Percentiles rank a stretch among this genome's conserved stretches.
These are phyloP conservation scores for Boletus vermiculosoides DNA, from an alignment of 768 basidiomycete species.

Conservation along the genomic window DNA sequence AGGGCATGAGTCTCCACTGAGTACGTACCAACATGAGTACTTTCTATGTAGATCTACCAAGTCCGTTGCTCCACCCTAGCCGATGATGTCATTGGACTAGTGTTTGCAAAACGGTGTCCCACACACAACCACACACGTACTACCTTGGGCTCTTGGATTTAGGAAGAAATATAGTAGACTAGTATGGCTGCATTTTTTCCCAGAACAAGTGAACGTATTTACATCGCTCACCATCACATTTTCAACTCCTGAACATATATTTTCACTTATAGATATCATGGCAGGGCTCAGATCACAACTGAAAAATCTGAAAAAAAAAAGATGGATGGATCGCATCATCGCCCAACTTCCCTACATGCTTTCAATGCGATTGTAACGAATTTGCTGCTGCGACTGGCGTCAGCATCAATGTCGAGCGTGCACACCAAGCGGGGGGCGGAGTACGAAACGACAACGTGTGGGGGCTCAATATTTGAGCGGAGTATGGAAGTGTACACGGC, in stretches of 20 bases:
- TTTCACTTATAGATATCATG: background rate
- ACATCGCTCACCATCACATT: background rate
- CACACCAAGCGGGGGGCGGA: too few species aligned
- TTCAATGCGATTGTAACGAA: background rate
- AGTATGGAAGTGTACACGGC: background rate
- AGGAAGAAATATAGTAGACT: too few species aligned
- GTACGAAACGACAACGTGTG: too few species aligned
- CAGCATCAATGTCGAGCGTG: too few species aligned
- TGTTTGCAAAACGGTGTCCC: too few species aligned
- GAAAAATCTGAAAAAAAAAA: too few species aligned
- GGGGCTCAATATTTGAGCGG: background rate
- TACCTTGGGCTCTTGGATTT: too few species aligned
- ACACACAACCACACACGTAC: too few species aligned
- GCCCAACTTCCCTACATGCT: background rate
- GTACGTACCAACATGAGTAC: background rate
- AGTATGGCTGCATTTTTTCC: too few species aligned
- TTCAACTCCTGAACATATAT: background rate
- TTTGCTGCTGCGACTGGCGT: background rate
- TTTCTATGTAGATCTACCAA: background rate
- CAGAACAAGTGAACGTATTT: background rate
- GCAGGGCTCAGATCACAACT: too few species aligned
- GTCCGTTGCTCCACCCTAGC: background rate
- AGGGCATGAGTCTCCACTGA: background rate
- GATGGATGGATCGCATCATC: background rate
- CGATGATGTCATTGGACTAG: background rate